phyloP scores from a whole-genome alignment of 768 basidiomycete species.

The Mycena rebaudengoi region DNA sequence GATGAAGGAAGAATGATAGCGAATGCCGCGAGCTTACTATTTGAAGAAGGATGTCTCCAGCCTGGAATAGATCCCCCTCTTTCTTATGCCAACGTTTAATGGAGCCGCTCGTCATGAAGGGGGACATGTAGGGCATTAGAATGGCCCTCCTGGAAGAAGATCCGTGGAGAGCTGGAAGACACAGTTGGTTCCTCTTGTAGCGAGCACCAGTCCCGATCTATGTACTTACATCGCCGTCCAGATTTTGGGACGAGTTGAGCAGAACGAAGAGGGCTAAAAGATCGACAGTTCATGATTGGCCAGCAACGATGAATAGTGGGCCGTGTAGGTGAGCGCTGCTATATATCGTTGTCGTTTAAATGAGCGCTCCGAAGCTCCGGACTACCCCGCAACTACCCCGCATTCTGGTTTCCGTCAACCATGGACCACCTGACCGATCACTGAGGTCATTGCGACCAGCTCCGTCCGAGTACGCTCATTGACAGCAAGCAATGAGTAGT shows the following conservation, averaged over 20 bases:
- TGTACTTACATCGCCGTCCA: slow-evolving; percentile 7
- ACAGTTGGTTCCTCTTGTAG: too few species aligned
- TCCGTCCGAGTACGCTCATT: too few species aligned
- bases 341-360: too few species aligned
- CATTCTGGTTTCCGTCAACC: too few species aligned
- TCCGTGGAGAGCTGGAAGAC: slow-evolving; percentile 42
- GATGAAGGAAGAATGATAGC: neutral
- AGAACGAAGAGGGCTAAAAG: neutral
- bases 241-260: neutral
- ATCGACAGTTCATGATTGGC: slow-evolving; percentile 8
- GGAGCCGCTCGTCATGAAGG: slow-evolving; percentile 89
- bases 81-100: slow-evolving; percentile 82
- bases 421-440: too few species aligned
- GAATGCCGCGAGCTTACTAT: slow-evolving; percentile 54
- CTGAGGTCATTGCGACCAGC: too few species aligned
- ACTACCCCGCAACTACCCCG: too few species aligned
- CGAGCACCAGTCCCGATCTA: too few species aligned
- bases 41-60: slow-evolving; percentile 81
- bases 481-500: too few species aligned
- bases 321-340: neutral
- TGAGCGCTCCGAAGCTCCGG: too few species aligned
- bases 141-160: slow-evolving; percentile 47
- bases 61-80: slow-evolving; percentile 75
- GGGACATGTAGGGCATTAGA: slow-evolving; percentile 88
- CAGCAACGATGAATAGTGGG: neutral